Base-by-base conservation (phyloP, 2,329 filamentous ascomycete species). In the Arthrinium phaeospermum region DNA sequence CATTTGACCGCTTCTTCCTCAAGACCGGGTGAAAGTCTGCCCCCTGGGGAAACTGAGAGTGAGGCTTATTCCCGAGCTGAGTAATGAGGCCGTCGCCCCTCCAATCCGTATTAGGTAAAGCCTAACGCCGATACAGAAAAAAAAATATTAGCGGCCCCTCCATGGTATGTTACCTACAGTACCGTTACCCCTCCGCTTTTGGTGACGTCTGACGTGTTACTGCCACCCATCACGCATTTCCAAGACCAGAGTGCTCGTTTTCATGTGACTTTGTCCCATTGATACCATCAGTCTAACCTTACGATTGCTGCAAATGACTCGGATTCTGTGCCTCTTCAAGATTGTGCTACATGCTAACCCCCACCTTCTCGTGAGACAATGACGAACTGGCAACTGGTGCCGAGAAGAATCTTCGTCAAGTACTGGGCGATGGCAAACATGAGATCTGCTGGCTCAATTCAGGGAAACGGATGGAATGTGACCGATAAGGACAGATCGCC, bases 381-480 rank as follows among this genome's bases (percentile, higher is more conserved):
- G 30, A 22, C 47, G 53, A 22, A 37, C 53, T 37, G 30, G 53
- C 30, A 37, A n/a, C 30, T 61, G 53, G 19, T 37, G 53, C 8
- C 51, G 51, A 57, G 51, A 34, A 6, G 5, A 61, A 22, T 1
- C 16, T 34, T 19, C 27, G 16, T 34, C n/a, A n/a, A 34, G 16
- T 22, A 47, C 45, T 19, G 34, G 0, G 19, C 27, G 27, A 37
- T 22, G 53, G 30, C 22, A n/a, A 19, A 8, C 51, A 19, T n/a
- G 30, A 41, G 19, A 37, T 37, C 53, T 64, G 19, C 10, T 37
- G 53, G 30, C 53, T 64, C 22, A 41, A n/a, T 41, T n/a, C 57
- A 64, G 57, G 57, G 57, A 64, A 64, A 64, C 57, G 57, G 22
- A 64, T 64, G 57, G 57, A 64, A 64, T 41, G 34, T 41, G 57